These are phyloP conservation scores for Backusella westeae DNA, from an alignment of 192 early-diverging fungal species.

Conservation along the genomic window DNA sequence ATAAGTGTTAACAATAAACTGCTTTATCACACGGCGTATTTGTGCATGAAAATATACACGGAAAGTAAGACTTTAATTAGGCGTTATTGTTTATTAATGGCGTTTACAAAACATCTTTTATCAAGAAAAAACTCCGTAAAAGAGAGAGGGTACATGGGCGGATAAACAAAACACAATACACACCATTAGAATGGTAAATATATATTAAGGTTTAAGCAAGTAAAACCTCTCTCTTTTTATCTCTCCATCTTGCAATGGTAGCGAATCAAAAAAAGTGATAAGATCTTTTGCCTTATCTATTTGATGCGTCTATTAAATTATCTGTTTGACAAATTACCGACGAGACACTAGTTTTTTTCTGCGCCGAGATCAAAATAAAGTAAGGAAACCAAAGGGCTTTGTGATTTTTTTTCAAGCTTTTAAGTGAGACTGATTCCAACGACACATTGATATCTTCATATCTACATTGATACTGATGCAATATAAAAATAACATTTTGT, in stretches of 20 bases:
- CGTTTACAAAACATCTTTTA: not conserved
- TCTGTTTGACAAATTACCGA: not conserved
- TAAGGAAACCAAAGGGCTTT: not conserved
- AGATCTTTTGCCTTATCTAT: not conserved
- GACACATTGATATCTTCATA: not conserved
- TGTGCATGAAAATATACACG: too few species aligned
- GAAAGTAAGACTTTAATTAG: not conserved
- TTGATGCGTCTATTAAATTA: not conserved
- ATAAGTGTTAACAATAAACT: not conserved
- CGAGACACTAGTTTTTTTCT: not conserved
- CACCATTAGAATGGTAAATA: not conserved
- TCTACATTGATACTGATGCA: not conserved
- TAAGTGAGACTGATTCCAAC: not conserved
- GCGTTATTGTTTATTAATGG: not conserved
- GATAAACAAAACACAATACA: not conserved
- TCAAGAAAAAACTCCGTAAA: too few species aligned
- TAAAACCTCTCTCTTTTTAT: not conserved
- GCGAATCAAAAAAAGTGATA: not conserved
- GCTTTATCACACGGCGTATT: not conserved
- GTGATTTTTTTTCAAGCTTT: not conserved
- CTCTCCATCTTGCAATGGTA: not conserved
- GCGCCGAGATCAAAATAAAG: not conserved
- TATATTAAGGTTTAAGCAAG: not conserved
- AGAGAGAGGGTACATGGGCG: not conserved
- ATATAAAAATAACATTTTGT: not conserved